Percentiles rank a stretch among this genome's conserved stretches.
Conservation (phyloP, 2,329 filamentous ascomycete species). For the Nothophoma quercina region DNA sequence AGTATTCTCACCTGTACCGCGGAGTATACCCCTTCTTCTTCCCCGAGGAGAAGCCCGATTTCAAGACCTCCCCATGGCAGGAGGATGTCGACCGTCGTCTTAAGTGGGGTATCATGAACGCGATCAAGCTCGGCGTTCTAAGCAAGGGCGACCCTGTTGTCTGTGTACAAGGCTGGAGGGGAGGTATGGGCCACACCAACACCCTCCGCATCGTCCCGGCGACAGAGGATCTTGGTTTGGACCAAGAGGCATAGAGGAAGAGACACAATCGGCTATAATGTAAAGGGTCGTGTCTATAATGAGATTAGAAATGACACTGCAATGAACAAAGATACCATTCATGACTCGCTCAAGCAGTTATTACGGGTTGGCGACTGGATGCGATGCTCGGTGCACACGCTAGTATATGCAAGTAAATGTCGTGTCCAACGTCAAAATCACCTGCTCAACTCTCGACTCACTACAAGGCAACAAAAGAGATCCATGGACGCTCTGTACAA, state of each 20-base stretch:
- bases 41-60: slow-evolving; percentile 92
- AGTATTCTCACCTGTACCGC: slow-evolving; percentile 93
- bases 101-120: slow-evolving; percentile 93
- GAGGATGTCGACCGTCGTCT: slow-evolving; percentile 97
- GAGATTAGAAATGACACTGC: slow-evolving; percentile 17
- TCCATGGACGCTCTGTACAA: neutral
- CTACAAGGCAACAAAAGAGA: too few relatives aligned
- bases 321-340: slow-evolving; percentile 23
- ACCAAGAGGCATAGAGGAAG: slow-evolving; percentile 52
- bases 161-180: slow-evolving; percentile 90
- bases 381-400: slow-evolving; percentile 33
- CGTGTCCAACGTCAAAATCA: slow-evolving; percentile 2
- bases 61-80: slow-evolving; percentile 92
- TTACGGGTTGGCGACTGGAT: slow-evolving; percentile 30
- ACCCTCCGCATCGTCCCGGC: slow-evolving; percentile 66
- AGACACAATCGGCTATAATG: slow-evolving; percentile 18
- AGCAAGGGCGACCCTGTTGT: slow-evolving; percentile 76
- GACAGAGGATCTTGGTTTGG: slow-evolving; percentile 58
- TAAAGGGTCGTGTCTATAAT: slow-evolving; percentile 20
- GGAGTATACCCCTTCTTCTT: slow-evolving; percentile 98
- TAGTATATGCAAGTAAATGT: slow-evolving; percentile 32
- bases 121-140: slow-evolving; percentile 81
- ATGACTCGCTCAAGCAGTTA: slow-evolving; percentile 38
- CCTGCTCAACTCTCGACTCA: neutral
- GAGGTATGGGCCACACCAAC: slow-evolving; percentile 91